phyloP scores from a whole-genome alignment of 2,329 filamentous ascomycete species.

The Truncatella angustata region DNA sequence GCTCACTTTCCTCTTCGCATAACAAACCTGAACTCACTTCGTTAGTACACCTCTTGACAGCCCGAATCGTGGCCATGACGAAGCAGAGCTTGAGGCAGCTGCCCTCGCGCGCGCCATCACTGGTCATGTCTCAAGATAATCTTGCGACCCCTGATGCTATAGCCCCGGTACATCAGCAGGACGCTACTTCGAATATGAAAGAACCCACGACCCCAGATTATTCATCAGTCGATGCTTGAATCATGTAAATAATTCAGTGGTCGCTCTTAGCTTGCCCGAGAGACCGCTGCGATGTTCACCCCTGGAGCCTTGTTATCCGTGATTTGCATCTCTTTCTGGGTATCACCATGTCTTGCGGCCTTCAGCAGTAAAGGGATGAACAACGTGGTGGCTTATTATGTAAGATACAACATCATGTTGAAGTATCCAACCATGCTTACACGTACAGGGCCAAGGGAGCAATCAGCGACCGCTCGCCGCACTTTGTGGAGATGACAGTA shows the following conservation, averaged over 20 bases:
- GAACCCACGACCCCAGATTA: too few species aligned
- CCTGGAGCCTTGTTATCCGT: background rate
- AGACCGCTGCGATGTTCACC: background rate
- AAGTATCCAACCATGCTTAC: background rate
- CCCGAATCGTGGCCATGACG: too few species aligned
- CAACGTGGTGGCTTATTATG: conserved; percentile 43
- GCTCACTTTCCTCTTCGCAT: too few species aligned
- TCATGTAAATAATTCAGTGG: background rate
- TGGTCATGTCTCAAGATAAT: too few species aligned
- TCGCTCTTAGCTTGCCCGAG: too few species aligned
- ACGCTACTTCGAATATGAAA: too few species aligned
- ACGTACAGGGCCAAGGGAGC: conserved; percentile 36
- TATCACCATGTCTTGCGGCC: conserved; percentile 12
- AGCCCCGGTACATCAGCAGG: too few species aligned
- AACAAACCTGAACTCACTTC: too few species aligned
- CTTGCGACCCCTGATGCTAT: too few species aligned
- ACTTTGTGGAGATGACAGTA: conserved; percentile 35
- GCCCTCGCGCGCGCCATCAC: too few species aligned
- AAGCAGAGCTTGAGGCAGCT: too few species aligned
- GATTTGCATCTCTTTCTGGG: background rate
- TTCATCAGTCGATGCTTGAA: background rate
- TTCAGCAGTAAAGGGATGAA: conserved; percentile 32
- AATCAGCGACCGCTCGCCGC: conserved; percentile 33
- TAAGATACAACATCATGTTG: conserved; percentile 18
- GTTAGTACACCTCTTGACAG: too few species aligned